Percentiles rank a stretch among this genome's conserved stretches.
Evolutionary conservation across 1,139 yeast genomes (phyloP).

Genomic region (Kurtzmaniella quercitrusa): DNA sequence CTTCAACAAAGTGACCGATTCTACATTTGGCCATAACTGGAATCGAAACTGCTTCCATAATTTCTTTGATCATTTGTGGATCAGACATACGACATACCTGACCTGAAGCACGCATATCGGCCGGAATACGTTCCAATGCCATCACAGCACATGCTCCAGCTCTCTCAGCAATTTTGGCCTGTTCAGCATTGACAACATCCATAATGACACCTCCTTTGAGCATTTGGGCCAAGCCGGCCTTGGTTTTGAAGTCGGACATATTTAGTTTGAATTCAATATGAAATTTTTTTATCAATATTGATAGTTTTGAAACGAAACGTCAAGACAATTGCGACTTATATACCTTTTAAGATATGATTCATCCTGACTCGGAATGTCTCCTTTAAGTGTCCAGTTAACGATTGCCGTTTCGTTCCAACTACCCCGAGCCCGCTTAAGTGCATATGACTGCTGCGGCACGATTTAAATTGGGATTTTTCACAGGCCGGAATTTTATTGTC

Average conservation of each 20-base stretch:
- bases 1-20: constrained; percentile 83
- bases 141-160: constrained; percentile 92
- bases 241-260: constrained; percentile 55
- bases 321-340: too few species aligned
- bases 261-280: too few species aligned
- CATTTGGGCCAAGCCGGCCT: constrained; percentile 87
- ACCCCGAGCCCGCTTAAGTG: background rate
- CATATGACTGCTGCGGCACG: background rate
- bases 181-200: constrained; percentile 53
- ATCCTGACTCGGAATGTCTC: background rate
- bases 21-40: constrained; percentile 90
- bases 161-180: constrained; percentile 62
- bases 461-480: background rate
- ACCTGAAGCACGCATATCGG: constrained; percentile 80
- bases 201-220: constrained; percentile 62
- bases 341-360: too few species aligned
- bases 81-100: constrained; percentile 88
- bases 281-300: too few species aligned
- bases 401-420: background rate
- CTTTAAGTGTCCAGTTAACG: background rate
- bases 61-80: constrained; percentile 74
- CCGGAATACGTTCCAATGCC: constrained; percentile 86
- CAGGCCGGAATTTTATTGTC: background rate
- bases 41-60: constrained; percentile 68
- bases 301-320: too few species aligned